Evolutionary conservation across 345 rosid genomes (phyloP).

Genomic region (Eucalyptus cloeziana): DNA sequence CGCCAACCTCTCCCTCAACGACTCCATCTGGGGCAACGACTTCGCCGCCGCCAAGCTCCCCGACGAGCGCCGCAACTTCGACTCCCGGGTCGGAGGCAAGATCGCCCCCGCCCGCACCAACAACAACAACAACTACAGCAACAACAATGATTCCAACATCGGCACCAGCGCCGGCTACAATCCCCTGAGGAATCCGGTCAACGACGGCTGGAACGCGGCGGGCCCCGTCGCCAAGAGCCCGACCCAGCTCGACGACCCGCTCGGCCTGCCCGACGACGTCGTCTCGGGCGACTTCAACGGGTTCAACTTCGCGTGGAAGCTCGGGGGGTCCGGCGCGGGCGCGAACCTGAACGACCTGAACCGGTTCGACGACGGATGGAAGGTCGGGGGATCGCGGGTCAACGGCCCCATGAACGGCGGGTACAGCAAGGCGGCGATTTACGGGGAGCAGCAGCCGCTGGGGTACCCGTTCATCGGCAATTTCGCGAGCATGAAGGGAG

Average conservation of each 20-base stretch:
- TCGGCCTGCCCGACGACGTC: background rate
- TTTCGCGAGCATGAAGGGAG: slow-evolving; percentile 9
- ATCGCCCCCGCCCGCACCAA: background rate
- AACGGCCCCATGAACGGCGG: slow-evolving; percentile 42
- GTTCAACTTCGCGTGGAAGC: slow-evolving; percentile 14
- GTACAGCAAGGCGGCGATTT: slow-evolving; percentile 55
- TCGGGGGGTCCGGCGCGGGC: background rate
- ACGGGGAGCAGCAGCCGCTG: slow-evolving; percentile 24
- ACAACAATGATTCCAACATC: background rate
- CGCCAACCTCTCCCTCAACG: slow-evolving; percentile 69
- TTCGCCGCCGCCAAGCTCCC: slow-evolving; percentile 30
- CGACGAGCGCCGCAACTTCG: slow-evolving; percentile 67
- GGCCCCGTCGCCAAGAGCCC: background rate
- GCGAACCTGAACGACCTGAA: background rate
- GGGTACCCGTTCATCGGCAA: background rate
- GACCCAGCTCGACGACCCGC: background rate
- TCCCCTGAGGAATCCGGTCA: background rate
- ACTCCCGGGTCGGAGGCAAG: slow-evolving; percentile 46
- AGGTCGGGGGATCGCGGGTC: background rate
- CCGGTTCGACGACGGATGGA: slow-evolving; percentile 14
- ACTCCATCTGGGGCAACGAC: slow-evolving; percentile 82
- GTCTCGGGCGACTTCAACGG: background rate
- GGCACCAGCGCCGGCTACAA: background rate
- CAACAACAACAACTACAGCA: background rate
- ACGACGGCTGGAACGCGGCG: background rate